Conservation (phyloP, 208 protist species). For the Porcisia deanei region DNA sequence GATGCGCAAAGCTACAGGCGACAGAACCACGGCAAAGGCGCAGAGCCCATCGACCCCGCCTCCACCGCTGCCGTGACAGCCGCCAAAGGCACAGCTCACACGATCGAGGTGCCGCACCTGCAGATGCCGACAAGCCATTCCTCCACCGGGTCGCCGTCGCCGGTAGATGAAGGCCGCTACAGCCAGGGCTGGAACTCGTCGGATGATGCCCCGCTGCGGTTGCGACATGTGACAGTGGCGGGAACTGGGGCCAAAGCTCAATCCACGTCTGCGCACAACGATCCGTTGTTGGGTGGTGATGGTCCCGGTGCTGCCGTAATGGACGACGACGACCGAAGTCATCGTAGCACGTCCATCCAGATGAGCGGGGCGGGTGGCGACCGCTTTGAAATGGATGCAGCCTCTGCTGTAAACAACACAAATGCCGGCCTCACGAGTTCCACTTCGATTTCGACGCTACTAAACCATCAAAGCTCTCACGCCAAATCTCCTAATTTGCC, state of each 20-base stretch:
- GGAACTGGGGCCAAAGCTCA: not conserved
- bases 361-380: not conserved
- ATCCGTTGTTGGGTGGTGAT: not conserved
- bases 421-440: conserved; percentile 4
- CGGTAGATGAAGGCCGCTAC: conserved; percentile 8
- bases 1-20: not conserved
- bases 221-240: conserved; percentile 2
- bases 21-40: not conserved
- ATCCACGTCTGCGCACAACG: not conserved
- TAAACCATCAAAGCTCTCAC: conserved; percentile 3
- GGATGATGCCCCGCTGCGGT: conserved; percentile 19
- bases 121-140: conserved; percentile 10
- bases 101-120: conserved; percentile 28
- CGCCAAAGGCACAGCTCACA: not conserved
- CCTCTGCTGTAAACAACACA: not conserved
- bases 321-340: conserved; percentile 22
- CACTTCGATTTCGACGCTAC: conserved; percentile 2
- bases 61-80: not conserved
- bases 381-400: not conserved
- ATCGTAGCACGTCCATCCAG: conserved; percentile 16
- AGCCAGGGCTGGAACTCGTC: conserved; percentile 23
- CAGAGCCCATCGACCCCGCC: not conserved
- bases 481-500: not conserved
- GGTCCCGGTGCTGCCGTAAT: not conserved
- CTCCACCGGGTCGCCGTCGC: conserved; percentile 3